phyloP scores from a whole-genome alignment of 2,329 filamentous ascomycete species.

The Verticillium klebahnii region DNA sequence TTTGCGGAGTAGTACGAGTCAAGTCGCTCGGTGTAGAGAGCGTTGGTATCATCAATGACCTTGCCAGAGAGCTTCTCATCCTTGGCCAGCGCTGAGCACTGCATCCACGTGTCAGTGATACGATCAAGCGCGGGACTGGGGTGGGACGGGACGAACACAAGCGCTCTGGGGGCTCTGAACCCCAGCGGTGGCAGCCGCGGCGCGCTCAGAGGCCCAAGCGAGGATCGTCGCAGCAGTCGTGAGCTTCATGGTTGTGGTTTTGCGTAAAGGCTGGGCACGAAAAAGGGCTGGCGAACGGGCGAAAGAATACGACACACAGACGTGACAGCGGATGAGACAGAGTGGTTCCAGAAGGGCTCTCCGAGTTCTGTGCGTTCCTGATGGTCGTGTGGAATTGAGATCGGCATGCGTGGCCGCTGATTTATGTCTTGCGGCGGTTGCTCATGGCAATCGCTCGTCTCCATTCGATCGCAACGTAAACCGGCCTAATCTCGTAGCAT shows the following conservation, averaged over 20 bases:
- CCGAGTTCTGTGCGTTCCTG: not conserved
- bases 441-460: not conserved
- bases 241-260: conserved; percentile 4
- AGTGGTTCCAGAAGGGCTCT: not conserved
- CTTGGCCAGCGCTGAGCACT: conserved; percentile 18
- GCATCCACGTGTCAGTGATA: not conserved
- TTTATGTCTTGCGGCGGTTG: not conserved
- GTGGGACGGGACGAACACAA: conserved; percentile 3
- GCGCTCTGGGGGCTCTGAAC: conserved; percentile 2
- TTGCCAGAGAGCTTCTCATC: conserved; percentile 15
- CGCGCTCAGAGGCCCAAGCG: not conserved
- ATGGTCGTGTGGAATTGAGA: not conserved
- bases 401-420: not conserved
- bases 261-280: not conserved
- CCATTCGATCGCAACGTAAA: not conserved
- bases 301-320: not conserved
- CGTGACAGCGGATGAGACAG: not conserved
- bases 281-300: not conserved
- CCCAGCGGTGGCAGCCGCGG: not conserved
- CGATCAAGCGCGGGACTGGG: not conserved
- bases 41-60: conserved; percentile 1
- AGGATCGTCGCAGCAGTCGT: conserved; percentile 1
- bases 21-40: conserved; percentile 4
- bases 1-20: conserved; percentile 10
- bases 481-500: not conserved